These are phyloP conservation scores for Silene coronaria DNA, from an alignment of 179 eudicot genomes.

Conservation along the genomic window DNA sequence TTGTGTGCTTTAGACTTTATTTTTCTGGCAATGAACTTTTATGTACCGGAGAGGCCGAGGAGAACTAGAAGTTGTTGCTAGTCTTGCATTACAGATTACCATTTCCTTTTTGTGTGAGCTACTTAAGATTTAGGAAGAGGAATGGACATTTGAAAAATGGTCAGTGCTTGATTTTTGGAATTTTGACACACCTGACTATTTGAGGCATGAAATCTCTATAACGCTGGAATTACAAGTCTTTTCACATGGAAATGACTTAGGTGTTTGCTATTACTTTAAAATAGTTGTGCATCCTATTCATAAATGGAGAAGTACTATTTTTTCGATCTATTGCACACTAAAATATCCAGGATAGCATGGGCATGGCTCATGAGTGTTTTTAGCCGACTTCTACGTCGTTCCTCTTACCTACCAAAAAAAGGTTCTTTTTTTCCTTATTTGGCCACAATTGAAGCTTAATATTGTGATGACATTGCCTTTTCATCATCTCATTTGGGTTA, in stretches of 20 bases:
- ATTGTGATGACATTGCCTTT: neutral
- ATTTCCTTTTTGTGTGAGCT: neutral
- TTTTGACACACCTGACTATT: neutral
- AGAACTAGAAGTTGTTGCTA: neutral
- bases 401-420: neutral
- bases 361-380: neutral
- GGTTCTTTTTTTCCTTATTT: neutral
- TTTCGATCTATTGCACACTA: neutral
- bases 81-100: neutral
- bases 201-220: neutral
- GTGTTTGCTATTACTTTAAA: neutral
- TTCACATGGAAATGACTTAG: neutral
- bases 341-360: neutral
- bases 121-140: neutral
- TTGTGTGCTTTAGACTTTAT: neutral
- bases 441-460: slow-evolving; percentile 4
- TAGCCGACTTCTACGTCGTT: neutral
- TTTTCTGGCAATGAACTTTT: neutral
- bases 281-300: neutral
- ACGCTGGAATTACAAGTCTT: neutral
- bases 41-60: neutral
- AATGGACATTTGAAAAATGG: neutral
- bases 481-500: neutral
- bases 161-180: neutral
- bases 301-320: neutral